Base-by-base conservation (phyloP, 805 yeast genomes). In the Teunomyces funiuensis region DNA sequence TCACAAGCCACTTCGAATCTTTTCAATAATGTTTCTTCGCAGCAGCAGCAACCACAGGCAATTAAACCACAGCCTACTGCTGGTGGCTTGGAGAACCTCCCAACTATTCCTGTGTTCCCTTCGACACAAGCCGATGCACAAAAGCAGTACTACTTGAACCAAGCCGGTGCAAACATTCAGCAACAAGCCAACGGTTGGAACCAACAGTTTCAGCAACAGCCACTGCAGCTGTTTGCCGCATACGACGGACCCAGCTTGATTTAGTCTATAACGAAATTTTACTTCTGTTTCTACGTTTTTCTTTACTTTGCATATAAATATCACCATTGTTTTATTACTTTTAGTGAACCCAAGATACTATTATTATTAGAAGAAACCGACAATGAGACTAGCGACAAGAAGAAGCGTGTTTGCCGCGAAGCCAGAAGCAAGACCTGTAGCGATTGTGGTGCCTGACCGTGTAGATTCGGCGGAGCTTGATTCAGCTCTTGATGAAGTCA, bases 31-130 rank as follows among this genome's bases (percentile, higher is more conserved):
- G 64, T 50, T 16, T 54, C 47, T 8, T 33, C 52, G 6, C 42
- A 51, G 42, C 46, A 56, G 39, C 49, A 46, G 22, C 54, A 51
- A 20, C 61, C 49, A 41, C 54, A 58, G 47, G 45, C 61, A 37
- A 42, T 75, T 50, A 63, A 69, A 51, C 65, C 71, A 11, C 84
- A 79, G 53, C 74, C 79, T 2, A 83, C 88, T 2, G 85, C 88
- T 25, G 91, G 90, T 3, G 91, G 90, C 0, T 70, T 82, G 45
- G 90, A 85, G 54, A 66, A 67, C 38, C 58, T 83, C 33, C 83
- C 83, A 7, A 83, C 89, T 0, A 64, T 76, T 3, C 77, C 88
- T 2, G 85, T 82, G 6, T 85, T 83, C 52, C 88, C 87, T 0
- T 80, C 81, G 50, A 80, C 86, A 6, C 78, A 76, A 50, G 65